Evolutionary conservation across 2,329 filamentous ascomycete genomes (phyloP), one percentile per base, ranked within the genome.

Genomic region (Scolecobasidium constrictum): DNA sequence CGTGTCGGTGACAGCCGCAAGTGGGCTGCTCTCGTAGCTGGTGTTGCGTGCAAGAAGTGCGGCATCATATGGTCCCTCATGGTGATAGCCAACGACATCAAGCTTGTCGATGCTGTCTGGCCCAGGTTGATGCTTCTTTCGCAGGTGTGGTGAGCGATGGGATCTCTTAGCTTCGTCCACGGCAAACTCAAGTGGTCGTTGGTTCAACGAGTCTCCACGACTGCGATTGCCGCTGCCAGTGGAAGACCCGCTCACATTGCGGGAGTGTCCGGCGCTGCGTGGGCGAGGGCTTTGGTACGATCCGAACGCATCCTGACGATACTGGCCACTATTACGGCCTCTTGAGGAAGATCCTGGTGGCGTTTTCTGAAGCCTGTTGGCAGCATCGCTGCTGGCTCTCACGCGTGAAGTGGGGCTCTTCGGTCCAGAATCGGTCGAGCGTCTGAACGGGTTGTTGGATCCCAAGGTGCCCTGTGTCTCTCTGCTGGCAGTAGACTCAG

Each of bases 11-110:
- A 94, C 74, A 2, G 88, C 90, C 20, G 83, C 86, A 5, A 95
- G 64, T 0, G 90, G 88, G 3, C 84, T 80, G 45, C 59, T 63
- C 43, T 69, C 65, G 52, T 67, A 70, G 52, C 77, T 69, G 3
- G 65, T 69, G 63, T 95, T 95, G 38, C 85, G 75, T 11, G 83
- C 76, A 2, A 81, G 68, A 41, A 86, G 70, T 2, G 85, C 82
- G 7, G 88, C 86, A 57, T 96, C 90, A 52, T 84, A 96, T 0
- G 90, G 90, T 0, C 90, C 88, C 49, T 82, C 85, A 54, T 96
- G 90, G 60, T 95, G 90, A 61, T 94, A 94, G n/a, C 73, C 61
- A 3, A 72, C 66, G 42, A 67, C 71, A 56, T 94, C 90, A 1
- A 96, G 75, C 4, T 69, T 67, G 58, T 95, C 90, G 53, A 96